A percentile compares a stretch with the other conserved stretches of the same genome.
Evolutionary conservation across 75 land plant genomes (phyloP).

Genomic region (Cryptomeria japonica): DNA sequence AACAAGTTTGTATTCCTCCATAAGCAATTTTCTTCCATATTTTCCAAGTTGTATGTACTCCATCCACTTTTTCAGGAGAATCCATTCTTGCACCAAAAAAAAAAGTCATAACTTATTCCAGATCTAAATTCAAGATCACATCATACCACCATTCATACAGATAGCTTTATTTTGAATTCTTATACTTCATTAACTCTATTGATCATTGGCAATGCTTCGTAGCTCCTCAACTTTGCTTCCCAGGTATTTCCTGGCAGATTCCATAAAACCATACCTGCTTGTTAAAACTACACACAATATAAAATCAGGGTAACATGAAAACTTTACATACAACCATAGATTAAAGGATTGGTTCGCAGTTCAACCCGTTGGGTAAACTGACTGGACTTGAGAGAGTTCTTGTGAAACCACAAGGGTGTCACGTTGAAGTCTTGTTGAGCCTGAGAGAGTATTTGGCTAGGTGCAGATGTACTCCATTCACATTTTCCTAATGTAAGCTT

Average conservation of each 20-base stretch:
- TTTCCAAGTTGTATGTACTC: not conserved
- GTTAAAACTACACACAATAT: not conserved
- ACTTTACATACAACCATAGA: not conserved
- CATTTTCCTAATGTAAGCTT: not conserved
- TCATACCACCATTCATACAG: not conserved
- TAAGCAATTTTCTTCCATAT: conserved; percentile 93
- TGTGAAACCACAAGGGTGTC: not conserved
- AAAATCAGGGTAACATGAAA: not conserved
- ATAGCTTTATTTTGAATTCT: not conserved
- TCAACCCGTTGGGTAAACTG: not conserved
- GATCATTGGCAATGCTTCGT: too few species aligned
- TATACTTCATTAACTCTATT: not conserved
- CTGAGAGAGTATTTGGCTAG: not conserved
- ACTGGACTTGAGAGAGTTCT: not conserved
- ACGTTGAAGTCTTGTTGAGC: not conserved
- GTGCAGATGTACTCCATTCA: not conserved
- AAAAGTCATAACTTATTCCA: not conserved
- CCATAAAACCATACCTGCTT: conserved; percentile 85
- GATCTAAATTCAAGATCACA: not conserved
- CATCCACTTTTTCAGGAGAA: not conserved
- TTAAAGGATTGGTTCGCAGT: not conserved
- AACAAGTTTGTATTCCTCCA: conserved; percentile 92
- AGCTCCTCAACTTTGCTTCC: conserved; percentile 56
- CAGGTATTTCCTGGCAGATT: conserved; percentile 74
- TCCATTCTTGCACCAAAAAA: not conserved